phyloP scores from a whole-genome alignment of 2,329 filamentous ascomycete species.

The Diaporthe destruens region DNA sequence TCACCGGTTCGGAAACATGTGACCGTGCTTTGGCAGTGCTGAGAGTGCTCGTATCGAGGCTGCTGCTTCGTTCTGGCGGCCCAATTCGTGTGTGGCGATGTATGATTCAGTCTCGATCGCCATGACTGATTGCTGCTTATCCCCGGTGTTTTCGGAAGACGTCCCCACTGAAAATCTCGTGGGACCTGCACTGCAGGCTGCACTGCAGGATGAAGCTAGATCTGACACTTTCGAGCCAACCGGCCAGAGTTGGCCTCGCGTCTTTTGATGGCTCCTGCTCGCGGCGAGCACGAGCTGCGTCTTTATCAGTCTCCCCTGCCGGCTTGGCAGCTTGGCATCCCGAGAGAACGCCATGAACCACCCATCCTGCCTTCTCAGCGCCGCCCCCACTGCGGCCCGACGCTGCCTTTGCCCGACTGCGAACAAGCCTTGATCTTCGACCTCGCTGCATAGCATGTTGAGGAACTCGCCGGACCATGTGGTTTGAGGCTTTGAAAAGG shows the following conservation, averaged over 20 bases:
- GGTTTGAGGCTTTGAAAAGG: neutral
- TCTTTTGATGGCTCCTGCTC: slow-evolving; percentile 20
- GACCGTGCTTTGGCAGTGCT: neutral
- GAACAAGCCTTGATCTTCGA: neutral
- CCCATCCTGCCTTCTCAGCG: neutral
- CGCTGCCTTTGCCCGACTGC: neutral
- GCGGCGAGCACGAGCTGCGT: slow-evolving; percentile 15
- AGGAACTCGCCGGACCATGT: neutral
- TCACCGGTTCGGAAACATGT: neutral
- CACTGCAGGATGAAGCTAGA: slow-evolving; percentile 17
- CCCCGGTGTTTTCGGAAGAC: slow-evolving; percentile 21
- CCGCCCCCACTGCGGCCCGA: neutral
- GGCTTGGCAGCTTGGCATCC: slow-evolving; percentile 15
- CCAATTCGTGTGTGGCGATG: neutral
- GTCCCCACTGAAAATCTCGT: slow-evolving; percentile 30
- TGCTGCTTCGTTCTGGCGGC: neutral
- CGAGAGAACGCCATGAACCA: neutral
- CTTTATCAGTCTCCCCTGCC: neutral
- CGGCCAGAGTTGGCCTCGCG: slow-evolving; percentile 23
- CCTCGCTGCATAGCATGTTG: neutral
- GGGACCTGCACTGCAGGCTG: neutral
- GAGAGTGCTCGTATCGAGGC: neutral
- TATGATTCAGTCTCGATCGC: slow-evolving; percentile 19
- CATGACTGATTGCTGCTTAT: neutral
- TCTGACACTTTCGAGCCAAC: neutral